Conservation (phyloP, 371 early-diverging fungal genomes). For the Apophysomyces variabilis region DNA sequence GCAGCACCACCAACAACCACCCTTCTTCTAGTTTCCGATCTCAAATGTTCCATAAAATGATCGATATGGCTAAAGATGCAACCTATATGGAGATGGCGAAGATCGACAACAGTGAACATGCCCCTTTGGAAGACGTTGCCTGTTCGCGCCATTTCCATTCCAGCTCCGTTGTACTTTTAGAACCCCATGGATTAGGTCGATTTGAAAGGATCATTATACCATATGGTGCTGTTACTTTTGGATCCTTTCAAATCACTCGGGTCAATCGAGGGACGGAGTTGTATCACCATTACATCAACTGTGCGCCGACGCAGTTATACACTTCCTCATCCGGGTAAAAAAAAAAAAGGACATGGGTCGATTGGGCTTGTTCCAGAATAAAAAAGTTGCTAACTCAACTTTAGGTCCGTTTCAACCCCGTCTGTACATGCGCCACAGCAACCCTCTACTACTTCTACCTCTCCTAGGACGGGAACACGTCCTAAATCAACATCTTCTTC, state of each 20-base stretch:
- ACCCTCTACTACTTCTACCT: not conserved
- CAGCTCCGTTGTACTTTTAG: slow-evolving; percentile 23
- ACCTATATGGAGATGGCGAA: slow-evolving; percentile 13
- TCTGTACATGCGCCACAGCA: slow-evolving; percentile 10
- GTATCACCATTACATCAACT: slow-evolving; percentile 21
- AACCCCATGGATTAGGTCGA: slow-evolving; percentile 19
- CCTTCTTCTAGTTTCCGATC: not conserved
- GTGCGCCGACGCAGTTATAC: slow-evolving; percentile 8
- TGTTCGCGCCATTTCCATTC: slow-evolving; percentile 41
- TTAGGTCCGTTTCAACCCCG: slow-evolving; percentile 7
- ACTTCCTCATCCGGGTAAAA: not conserved
- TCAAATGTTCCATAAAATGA: not conserved
- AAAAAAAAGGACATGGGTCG: not conserved
- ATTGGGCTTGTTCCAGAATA: not conserved
- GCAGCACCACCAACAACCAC: not conserved
- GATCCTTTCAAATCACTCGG: slow-evolving; percentile 32
- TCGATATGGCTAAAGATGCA: slow-evolving; percentile 2
- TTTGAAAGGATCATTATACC: slow-evolving; percentile 44
- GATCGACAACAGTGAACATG: not conserved
- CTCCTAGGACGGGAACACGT: not conserved
- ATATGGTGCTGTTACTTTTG: slow-evolving; percentile 39
- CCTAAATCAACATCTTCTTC: not conserved
- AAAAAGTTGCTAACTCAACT: not conserved
- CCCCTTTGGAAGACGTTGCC: not conserved
- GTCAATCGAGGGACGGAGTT: slow-evolving; percentile 8